Conservation (phyloP, 306 rosid genomes). For the Crataegus laevigata region DNA sequence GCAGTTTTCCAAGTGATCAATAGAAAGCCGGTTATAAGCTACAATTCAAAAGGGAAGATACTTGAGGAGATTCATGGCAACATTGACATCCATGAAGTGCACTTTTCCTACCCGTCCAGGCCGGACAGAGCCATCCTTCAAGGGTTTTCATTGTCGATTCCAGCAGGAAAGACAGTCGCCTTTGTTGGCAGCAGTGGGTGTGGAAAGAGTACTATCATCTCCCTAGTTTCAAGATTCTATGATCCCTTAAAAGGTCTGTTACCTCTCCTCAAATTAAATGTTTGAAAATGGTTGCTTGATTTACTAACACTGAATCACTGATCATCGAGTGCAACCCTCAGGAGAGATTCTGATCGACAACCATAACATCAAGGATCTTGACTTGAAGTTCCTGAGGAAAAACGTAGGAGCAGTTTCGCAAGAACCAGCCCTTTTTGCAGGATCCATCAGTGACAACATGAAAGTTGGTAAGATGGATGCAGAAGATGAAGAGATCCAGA, state of each 20-base stretch:
- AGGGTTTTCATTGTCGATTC: slow-evolving; percentile 63
- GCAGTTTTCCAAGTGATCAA: slow-evolving; percentile 75
- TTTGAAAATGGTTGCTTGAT: too few relatives aligned
- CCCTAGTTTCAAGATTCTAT: slow-evolving; percentile 69
- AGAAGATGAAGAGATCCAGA: slow-evolving; percentile 51
- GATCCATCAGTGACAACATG: slow-evolving; percentile 66
- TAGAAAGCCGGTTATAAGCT: slow-evolving; percentile 53
- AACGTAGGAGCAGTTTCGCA: slow-evolving; percentile 75
- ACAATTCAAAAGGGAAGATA: slow-evolving; percentile 35
- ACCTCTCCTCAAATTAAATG: too few relatives aligned
- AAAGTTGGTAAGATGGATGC: slow-evolving; percentile 71
- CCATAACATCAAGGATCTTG: slow-evolving; percentile 56
- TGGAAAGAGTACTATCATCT: slow-evolving; percentile 87
- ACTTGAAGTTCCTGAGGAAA: slow-evolving; percentile 62
- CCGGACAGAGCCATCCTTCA: slow-evolving; percentile 57
- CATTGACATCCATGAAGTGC: slow-evolving; percentile 44
- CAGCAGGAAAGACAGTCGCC: slow-evolving; percentile 72
- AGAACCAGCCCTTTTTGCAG: slow-evolving; percentile 71
- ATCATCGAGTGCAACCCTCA: slow-evolving; percentile 5
- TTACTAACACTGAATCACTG: too few relatives aligned
- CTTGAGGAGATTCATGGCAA: slow-evolving; percentile 38
- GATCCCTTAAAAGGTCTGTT: slow-evolving; percentile 48
- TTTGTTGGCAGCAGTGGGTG: slow-evolving; percentile 92
- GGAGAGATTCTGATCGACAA: slow-evolving; percentile 64
- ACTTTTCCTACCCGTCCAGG: slow-evolving; percentile 72